Base-by-base conservation (phyloP, 345 rosid species). In the Heritiera littoralis region DNA sequence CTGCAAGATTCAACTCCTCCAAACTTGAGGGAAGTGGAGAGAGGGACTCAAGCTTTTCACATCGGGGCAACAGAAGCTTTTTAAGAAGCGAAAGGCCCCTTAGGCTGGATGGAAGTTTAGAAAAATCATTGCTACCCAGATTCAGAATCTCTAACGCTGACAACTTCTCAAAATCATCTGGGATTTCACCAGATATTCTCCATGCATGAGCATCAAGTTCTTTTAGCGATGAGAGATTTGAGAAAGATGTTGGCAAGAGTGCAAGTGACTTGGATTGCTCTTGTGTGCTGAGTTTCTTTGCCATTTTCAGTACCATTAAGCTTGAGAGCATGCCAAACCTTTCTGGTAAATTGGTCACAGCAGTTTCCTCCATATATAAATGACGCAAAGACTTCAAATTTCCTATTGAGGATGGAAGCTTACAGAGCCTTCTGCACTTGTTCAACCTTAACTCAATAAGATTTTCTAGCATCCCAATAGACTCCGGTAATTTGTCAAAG, bases 21-120 rank as follows among this genome's bases (percentile, higher is more conserved):
- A 90, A 83, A 59, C 86, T 85, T 1, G 85, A 84, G 45, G 93
- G 91, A 56, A 90, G 85, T 9, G 81, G 84, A 64, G 93, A 89
- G 71, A 90, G 86, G 65, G 67, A 81, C 76, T 23, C 59, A 1
- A 88, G 90, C 77, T 86, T 78, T 43, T 77, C 43, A 65, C 91
- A 90, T 28, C 81, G 12, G 12, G 81, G 56, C 80, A 90, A 74
- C 2, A 0, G 9, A 32, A 90, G 89, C 4, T 76, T 56, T 79
- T 59, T 82, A 10, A 90, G 89, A 79, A 65, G 66, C 40, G 86
- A 78, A 7, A 88, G 89, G 15, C 86, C 89, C 66, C 65, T 63
- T 35, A 90, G 80, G 76, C 91, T 90, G 11, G 88, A 83, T 10
- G 93, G 88, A 61, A 88, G 89, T 60, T 84, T 81, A 82, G 74